These are phyloP conservation scores for Onygena corvina DNA, from an alignment of 2,329 filamentous ascomycete genomes.

Conservation along the genomic window DNA sequence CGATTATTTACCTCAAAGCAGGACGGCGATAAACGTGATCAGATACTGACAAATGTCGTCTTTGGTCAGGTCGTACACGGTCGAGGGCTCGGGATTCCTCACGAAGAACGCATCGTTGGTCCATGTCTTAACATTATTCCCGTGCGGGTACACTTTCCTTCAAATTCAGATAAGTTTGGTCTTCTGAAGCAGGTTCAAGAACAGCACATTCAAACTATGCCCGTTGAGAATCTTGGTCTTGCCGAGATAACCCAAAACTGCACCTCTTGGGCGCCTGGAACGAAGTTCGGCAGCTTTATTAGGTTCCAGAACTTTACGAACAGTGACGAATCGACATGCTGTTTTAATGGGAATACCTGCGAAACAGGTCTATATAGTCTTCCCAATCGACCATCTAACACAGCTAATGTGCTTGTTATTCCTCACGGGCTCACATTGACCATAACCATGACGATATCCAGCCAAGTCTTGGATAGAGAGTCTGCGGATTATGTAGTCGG, in stretches of 20 bases:
- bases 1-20: too few relatives aligned
- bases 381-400: background rate
- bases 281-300: background rate
- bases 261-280: background rate
- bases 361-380: background rate
- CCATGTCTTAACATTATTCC: constrained; percentile 52
- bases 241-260: background rate
- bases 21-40: constrained; percentile 36
- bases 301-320: background rate
- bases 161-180: constrained; percentile 34
- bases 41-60: constrained; percentile 27
- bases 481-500: background rate
- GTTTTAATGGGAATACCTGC: background rate
- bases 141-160: constrained; percentile 41
- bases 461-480: background rate
- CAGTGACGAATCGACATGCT: background rate
- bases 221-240: background rate
- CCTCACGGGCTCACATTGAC: background rate
- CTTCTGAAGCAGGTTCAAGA: constrained; percentile 38
- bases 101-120: constrained; percentile 42
- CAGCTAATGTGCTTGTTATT: background rate
- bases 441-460: background rate
- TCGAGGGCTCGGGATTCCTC: constrained; percentile 41
- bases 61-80: constrained; percentile 51
- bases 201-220: constrained; percentile 28